phyloP scores from a whole-genome alignment of 495 filamentous ascomycete genomes.

The Aspergillus campestris region DNA sequence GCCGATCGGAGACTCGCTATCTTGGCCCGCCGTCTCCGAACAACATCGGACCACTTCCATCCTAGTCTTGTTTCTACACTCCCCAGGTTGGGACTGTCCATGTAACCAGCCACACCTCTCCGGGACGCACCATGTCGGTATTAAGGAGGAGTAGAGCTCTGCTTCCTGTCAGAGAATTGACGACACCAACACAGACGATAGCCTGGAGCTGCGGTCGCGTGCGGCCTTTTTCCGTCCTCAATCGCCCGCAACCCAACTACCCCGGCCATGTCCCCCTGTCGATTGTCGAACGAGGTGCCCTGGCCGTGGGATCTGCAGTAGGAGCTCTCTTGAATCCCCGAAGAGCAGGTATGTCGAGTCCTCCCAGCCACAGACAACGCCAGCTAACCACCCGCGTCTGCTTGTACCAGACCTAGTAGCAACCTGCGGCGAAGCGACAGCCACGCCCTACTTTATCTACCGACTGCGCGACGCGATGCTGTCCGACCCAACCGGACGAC shows the following conservation, averaged over 20 bases:
- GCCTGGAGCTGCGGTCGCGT: slow-evolving; percentile 4
- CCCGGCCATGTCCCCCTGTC: slow-evolving; percentile 88
- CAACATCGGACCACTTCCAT: slow-evolving; percentile 21
- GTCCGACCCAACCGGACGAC: slow-evolving; percentile 68
- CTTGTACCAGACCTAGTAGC: slow-evolving; percentile 78
- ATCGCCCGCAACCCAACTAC: slow-evolving; percentile 68
- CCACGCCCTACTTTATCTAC: slow-evolving; percentile 90
- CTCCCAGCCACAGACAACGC: not conserved
- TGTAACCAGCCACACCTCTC: slow-evolving; percentile 1
- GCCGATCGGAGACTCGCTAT: slow-evolving; percentile 9
- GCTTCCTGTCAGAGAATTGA: slow-evolving; percentile 12
- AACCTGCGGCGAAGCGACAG: slow-evolving; percentile 83
- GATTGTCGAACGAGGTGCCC: slow-evolving; percentile 58
- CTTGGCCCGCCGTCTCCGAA: slow-evolving; percentile 5
- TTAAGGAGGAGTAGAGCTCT: slow-evolving; percentile 17
- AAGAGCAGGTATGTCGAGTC: slow-evolving; percentile 50
- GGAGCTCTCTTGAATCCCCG: slow-evolving; percentile 71
- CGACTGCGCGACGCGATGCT: slow-evolving; percentile 92
- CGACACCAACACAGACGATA: not conserved
- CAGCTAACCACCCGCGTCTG: slow-evolving; percentile 1
- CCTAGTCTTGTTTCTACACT: not conserved
- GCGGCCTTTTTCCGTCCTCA: slow-evolving; percentile 63
- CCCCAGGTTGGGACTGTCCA: not conserved
- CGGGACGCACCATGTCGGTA: slow-evolving; percentile 23
- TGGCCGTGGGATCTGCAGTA: slow-evolving; percentile 78